Base-by-base conservation (phyloP, 306 rosid species). In the Gleditsia sinensis region DNA sequence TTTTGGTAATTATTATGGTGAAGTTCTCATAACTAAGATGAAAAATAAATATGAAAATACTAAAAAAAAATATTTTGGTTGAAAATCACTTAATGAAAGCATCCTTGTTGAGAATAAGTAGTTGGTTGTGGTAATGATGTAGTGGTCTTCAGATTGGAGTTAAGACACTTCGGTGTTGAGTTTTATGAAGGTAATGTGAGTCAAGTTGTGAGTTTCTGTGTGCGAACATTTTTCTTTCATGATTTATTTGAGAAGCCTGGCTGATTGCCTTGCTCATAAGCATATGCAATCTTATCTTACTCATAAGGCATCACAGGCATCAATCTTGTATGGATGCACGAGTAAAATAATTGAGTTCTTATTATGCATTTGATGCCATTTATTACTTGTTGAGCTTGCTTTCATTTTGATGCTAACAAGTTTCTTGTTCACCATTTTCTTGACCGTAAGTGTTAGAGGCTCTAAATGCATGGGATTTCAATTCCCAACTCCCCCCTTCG, bases 31-130 rank as follows among this genome's bases (percentile, higher is more conserved):
- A 21, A 36, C 25, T 37, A 56, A 20, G 54, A 42, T 42, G 10
- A 16, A 28, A 25, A 11, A 19, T 1, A 61, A 62, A 16, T 25
- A 9, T 17, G 6, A 7, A 40, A 37, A 20, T 21, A 37, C 14
- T 65, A 21, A 65, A 68, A 32, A 32, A 71, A 71, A 40, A 46
- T 37, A 60, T 54, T 68, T 74, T 2, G 43, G 56, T 54, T 73
- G 77, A 54, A 21, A 51, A 7, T 72, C 34, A 24, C 56, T 81
- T 25, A 12, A 14, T 67, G 74, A 61, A 72, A 68, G 65, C 25
- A 50, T 46, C 27, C 7, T 51, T 32, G 54, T 23, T 54, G 24
- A 30, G n/a, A n/a, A 67, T 28, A 7, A 11, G 40, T 23, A 2
- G 45, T 37, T 36, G 49, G 49, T 7, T 19, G 56, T 20, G 28